phyloP scores from a whole-genome alignment of 2,329 filamentous ascomycete genomes.

The Botrytis fabae region DNA sequence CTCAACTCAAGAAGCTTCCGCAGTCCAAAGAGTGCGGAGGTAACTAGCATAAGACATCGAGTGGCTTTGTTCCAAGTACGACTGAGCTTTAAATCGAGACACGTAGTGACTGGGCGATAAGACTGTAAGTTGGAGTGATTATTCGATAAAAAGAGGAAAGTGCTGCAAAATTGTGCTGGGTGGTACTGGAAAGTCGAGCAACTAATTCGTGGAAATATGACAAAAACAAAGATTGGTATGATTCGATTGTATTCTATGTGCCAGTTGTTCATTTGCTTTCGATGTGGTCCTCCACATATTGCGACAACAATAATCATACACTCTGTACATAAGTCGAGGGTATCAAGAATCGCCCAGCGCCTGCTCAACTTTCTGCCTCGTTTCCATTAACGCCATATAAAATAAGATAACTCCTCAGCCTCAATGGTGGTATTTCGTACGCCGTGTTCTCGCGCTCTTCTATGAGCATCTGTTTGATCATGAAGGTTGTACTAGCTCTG shows the following conservation, averaged over 20 bases:
- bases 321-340: conserved; percentile 8
- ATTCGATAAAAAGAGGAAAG: neutral
- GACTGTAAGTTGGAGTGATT: neutral
- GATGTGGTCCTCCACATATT: neutral
- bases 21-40: neutral
- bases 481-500: neutral
- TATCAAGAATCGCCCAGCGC: conserved; percentile 20
- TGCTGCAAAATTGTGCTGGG: neutral
- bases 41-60: neutral
- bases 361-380: neutral
- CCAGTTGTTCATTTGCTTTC: neutral
- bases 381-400: conserved; percentile 3
- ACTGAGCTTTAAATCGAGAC: neutral
- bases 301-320: neutral
- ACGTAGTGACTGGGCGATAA: too few relatives aligned
- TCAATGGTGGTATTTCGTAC: neutral
- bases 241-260: neutral
- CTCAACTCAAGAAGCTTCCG: neutral
- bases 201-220: neutral
- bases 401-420: neutral
- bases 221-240: neutral
- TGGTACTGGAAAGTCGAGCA: neutral
- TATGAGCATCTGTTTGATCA: neutral
- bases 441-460: neutral
- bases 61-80: neutral